Base-by-base conservation (phyloP, 2,329 filamentous ascomycete species). In the Nigrospora osmanthi region DNA sequence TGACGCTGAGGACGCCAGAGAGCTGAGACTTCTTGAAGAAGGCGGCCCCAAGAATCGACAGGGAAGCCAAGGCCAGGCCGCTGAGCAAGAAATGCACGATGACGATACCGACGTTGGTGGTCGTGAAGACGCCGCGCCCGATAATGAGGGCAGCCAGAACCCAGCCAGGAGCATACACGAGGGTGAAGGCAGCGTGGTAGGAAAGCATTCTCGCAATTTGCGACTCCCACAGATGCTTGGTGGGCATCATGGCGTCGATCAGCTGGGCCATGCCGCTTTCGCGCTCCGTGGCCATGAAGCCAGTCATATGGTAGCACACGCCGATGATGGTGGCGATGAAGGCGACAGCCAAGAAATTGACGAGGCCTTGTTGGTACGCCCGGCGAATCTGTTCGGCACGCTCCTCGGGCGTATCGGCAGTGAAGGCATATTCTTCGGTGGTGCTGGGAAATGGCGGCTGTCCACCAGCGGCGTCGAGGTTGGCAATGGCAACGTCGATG, bases 191-290 rank as follows among this genome's bases (percentile, higher is more conserved):
- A 23, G 93, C 61, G 59, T 95, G 88, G 49, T 89, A 83, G 0
- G 89, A 82, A 10, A 90, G 59, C 13, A 95, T 73, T n/a, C 90
- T 77, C 2, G 85, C 83, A 17, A 81, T 78, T 64, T 91, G 87
- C 11, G 85, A 81, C 56, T 88, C 75, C 87, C 88, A 94, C 37
- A 78, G 71, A 40, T 75, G 75, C 44, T 75, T 74, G 45, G 87
- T 87, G 1, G 87, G 85, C 73, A 93, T 90, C 88, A 95, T 95
- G 44, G 88, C 85, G 64, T 96, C 90, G 37, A 96, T 80, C 28
- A 96, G 72, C 50, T 89, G 87, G 5, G 87, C 87, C 77, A 95
- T 93, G 47, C 89, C 90, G 14, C 81, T 72, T 67, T 96, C 90
- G 45, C 90, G 75, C 65, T 96, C 90, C 2, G 83, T 81, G 9